Conservation (phyloP, 768 basidiomycete species). For the Boletus rubroflammeus region DNA sequence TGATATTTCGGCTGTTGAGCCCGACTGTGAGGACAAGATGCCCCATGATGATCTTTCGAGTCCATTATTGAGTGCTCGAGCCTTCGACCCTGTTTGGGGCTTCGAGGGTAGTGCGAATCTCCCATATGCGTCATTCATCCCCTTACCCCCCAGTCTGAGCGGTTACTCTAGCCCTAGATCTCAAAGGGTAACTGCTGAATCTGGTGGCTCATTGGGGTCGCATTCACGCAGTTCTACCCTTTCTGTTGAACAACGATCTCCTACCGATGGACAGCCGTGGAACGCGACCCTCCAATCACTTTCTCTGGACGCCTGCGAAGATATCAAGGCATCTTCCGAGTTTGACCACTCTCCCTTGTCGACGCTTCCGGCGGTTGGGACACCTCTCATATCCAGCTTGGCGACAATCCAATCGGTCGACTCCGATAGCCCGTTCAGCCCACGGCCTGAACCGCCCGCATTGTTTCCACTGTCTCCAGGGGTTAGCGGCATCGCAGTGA, state of each 20-base stretch:
- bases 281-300: conserved; percentile 5
- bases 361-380: conserved; percentile 28
- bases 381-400: conserved; percentile 20
- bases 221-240: conserved; percentile 32
- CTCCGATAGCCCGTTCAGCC: conserved; percentile 28
- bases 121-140: conserved; percentile 28
- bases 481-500: background rate
- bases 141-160: conserved; percentile 30
- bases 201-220: conserved; percentile 12
- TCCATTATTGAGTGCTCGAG: conserved; percentile 11
- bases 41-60: conserved; percentile 1
- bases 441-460: conserved; percentile 22
- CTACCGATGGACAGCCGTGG: conserved; percentile 18
- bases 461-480: conserved; percentile 21
- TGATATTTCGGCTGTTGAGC: background rate
- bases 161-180: conserved; percentile 31
- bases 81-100: conserved; percentile 23
- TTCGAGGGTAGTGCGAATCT: conserved; percentile 16
- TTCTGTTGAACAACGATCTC: conserved; percentile 27
- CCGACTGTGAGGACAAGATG: background rate
- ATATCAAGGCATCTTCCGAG: conserved; percentile 15
- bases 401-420: conserved; percentile 13
- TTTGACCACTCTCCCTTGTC: conserved; percentile 32
- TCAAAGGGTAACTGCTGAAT: conserved; percentile 19
- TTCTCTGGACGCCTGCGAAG: conserved; percentile 3